Percentiles rank a stretch among this genome's conserved stretches.
Evolutionary conservation across 805 yeast genomes (phyloP).

Genomic region (Ogataea henricii): DNA sequence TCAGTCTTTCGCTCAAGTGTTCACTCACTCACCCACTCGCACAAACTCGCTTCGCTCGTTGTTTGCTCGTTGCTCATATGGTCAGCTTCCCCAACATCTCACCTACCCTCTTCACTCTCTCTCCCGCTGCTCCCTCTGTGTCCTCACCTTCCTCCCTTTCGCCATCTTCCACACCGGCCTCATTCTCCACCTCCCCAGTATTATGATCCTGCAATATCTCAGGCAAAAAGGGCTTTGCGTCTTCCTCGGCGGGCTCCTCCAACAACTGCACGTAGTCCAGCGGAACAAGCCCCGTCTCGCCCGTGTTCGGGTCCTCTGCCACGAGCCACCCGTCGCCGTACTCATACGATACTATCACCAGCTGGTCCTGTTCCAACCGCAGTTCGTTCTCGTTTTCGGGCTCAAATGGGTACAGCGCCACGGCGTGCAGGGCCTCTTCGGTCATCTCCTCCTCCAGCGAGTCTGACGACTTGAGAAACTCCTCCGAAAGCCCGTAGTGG

Average conservation of each 20-base stretch:
- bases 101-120: slow-evolving; percentile 10
- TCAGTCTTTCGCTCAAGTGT: too few relatives aligned
- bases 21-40: not conserved
- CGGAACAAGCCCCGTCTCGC: slow-evolving; percentile 90
- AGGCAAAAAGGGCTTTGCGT: slow-evolving; percentile 50
- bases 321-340: slow-evolving; percentile 99
- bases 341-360: slow-evolving; percentile 80
- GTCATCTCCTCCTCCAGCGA: not conserved
- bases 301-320: slow-evolving; percentile 75
- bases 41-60: not conserved
- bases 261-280: slow-evolving; percentile 81
- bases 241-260: slow-evolving; percentile 10
- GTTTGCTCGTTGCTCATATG: not conserved
- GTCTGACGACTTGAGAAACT: slow-evolving; percentile 6
- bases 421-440: slow-evolving; percentile 47
- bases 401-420: slow-evolving; percentile 84
- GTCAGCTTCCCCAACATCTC: slow-evolving; percentile 14
- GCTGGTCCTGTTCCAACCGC: slow-evolving; percentile 74
- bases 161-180: slow-evolving; percentile 4
- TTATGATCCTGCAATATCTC: slow-evolving; percentile 27
- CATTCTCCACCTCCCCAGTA: slow-evolving; percentile 18
- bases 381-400: slow-evolving; percentile 97
- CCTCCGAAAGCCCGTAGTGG: slow-evolving; percentile 55
- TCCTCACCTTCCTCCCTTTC: slow-evolving; percentile 18
- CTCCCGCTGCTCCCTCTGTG: slow-evolving; percentile 23